phyloP scores from a whole-genome alignment of 2,329 filamentous ascomycete species.

The Colletotrichum sp. region DNA sequence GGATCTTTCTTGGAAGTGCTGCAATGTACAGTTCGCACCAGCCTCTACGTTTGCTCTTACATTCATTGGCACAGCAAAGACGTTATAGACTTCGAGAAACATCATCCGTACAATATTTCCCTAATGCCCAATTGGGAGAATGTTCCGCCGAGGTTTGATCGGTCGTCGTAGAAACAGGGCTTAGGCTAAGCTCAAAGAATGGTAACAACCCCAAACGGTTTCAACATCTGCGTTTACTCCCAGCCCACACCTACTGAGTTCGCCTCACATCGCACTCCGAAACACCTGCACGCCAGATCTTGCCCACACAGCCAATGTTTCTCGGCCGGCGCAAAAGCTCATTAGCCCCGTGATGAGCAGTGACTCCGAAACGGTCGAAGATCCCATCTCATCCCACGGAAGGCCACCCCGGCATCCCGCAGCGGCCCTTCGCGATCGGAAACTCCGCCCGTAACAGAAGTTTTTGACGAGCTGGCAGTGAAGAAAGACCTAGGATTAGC shows the following conservation, averaged over 20 bases:
- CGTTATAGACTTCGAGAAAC: not conserved
- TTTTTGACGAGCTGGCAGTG: not conserved
- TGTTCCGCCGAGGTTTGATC: not conserved
- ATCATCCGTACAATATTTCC: not conserved
- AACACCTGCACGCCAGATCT: not conserved
- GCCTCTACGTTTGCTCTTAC: not conserved
- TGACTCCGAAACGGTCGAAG: not conserved
- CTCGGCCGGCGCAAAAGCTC: not conserved
- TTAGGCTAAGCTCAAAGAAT: not conserved
- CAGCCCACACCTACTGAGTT: not conserved
- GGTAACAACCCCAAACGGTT: not conserved
- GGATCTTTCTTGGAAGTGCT: not conserved
- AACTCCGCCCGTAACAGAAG: not conserved
- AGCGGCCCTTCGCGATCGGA: not conserved
- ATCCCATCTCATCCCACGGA: not conserved
- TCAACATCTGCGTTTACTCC: not conserved
- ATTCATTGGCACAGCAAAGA: not conserved
- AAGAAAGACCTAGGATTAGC: not conserved
- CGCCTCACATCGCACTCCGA: not conserved
- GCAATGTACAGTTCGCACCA: not conserved
- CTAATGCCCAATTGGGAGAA: not conserved
- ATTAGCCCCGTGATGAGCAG: not conserved
- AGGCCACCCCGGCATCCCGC: not conserved
- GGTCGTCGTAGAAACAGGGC: not conserved
- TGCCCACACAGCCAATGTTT: accelerated